Evolutionary conservation across 2,329 filamentous ascomycete species (phyloP), one percentile per base, ranked within the genome.

Genomic region (Hymenoscyphus repandus): DNA sequence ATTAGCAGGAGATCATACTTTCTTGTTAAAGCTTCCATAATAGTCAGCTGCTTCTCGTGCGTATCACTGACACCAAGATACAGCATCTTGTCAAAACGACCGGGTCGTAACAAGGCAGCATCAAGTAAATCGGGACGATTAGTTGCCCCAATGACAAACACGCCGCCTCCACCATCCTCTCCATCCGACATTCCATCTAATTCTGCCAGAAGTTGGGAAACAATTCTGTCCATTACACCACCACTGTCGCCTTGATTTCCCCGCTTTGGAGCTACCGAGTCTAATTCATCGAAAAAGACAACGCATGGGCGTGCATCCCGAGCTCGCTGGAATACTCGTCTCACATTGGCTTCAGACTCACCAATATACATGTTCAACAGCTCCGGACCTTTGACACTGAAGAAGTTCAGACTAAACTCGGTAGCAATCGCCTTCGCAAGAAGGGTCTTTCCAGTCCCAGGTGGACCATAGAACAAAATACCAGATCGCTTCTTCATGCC

Each of bases 401-500:
- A 95, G 74, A 96, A 96, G 67, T 95, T 95, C 67, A 95, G 80
- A 56, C 87, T 92, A 71, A 95, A 95, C 67, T 95, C 90, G 0
- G 90, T 95, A 0, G 90, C 90, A 60, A 95, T 95, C 30, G 90
- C 90, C 72, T 95, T 95, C 45, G 90, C 90, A 44, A 95, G 77
- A n/a, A 95, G 72, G 1, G 90, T 96, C 72, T 96, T 96, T 62
- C 90, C 90, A 1, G 90, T 95, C 55, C 90, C 90, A 0, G 90
- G 90, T 1, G 90, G 90, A 0, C 90, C 90, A 64, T 95, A 95
- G 70, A 96, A 95, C 20, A 95, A 70, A 58, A 96, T 95, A 60
- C 90, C 90, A 18, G 89, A 95, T 38, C 92, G 85, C 74, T 97
- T 97, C 78, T 96, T 96, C 86, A 97, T 93, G 45, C 92, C 93